A percentile compares a stretch with the other conserved stretches of the same genome.
These are phyloP conservation scores for Penicillium simplicissimum DNA, from an alignment of 495 filamentous ascomycete genomes.

Conservation along the genomic window DNA sequence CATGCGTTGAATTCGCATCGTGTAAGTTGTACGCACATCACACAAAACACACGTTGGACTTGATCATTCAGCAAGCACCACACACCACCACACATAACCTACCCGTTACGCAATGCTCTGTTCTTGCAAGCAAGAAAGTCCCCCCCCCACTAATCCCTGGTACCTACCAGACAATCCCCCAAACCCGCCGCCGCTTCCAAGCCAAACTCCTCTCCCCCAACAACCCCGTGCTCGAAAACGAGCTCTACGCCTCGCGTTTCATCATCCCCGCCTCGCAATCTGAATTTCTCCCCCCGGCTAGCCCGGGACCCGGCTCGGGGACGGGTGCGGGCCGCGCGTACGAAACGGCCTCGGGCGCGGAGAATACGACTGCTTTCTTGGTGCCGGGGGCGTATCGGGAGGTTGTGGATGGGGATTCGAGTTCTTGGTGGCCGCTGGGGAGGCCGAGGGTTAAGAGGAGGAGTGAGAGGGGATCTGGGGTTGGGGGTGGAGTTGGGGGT, in stretches of 20 bases:
- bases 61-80: background rate
- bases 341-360: conserved; percentile 9
- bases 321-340: background rate
- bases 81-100: conserved; percentile 6
- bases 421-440: conserved; percentile 22
- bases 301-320: background rate
- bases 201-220: conserved; percentile 37
- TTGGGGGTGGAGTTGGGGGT: conserved; percentile 4
- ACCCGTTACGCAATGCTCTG: too few relatives aligned
- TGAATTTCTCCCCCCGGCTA: conserved; percentile 5
- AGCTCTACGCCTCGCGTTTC: conserved; percentile 34
- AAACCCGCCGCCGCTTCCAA: conserved; percentile 42
- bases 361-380: conserved; percentile 14
- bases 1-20: conserved; percentile 38
- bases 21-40: conserved; percentile 23
- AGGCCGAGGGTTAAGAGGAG: conserved; percentile 6
- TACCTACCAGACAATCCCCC: conserved; percentile 36
- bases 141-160: too few relatives aligned
- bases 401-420: conserved; percentile 18
- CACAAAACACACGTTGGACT: too few relatives aligned
- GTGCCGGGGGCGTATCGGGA: conserved; percentile 18
- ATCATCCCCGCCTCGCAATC: conserved; percentile 21
- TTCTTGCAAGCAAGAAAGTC: too few relatives aligned
- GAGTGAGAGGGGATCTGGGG: conserved; percentile 1
- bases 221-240: conserved; percentile 30